A percentile compares a stretch with the other conserved stretches of the same genome.
These are phyloP conservation scores for Neoboletus magnificus DNA, from an alignment of 768 basidiomycete genomes.

Conservation along the genomic window DNA sequence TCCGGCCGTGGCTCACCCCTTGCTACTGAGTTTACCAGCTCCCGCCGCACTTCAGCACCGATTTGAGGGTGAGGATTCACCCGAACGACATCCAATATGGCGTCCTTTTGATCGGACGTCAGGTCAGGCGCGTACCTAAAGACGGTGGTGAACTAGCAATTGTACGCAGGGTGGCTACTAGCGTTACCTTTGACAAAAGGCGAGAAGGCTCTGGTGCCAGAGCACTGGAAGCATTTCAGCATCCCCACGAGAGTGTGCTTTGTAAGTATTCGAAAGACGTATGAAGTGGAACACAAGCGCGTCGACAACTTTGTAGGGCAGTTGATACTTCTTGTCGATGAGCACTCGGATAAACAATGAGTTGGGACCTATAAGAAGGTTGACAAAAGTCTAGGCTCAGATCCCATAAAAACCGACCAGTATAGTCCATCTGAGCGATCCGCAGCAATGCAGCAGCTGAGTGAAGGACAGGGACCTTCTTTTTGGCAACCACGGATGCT, in stretches of 20 bases:
- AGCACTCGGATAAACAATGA: conserved; percentile 96
- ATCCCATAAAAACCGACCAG: conserved; percentile 48
- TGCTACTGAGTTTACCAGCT: conserved; percentile 82
- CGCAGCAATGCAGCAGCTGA: conserved; percentile 92
- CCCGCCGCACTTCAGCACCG: conserved; percentile 83
- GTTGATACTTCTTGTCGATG: conserved; percentile 95
- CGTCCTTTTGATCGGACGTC: conserved; percentile 96
- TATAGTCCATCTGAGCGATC: conserved; percentile 95
- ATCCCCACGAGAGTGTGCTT: conserved; percentile 65
- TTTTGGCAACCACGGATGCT: conserved; percentile 85
- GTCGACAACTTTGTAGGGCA: conserved; percentile 97
- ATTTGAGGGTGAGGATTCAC: conserved; percentile 86
- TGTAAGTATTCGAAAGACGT: conserved; percentile 88
- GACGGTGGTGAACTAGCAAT: not conserved
- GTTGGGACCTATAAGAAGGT: conserved; percentile 60
- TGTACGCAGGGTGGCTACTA: not conserved
- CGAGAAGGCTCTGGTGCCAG: conserved; percentile 96
- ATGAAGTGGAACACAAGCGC: conserved; percentile 98
- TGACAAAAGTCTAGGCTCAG: not conserved
- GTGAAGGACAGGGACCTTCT: conserved; percentile 94
- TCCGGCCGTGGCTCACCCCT: conserved; percentile 75
- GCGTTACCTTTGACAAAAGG: conserved; percentile 84
- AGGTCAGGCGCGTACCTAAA: conserved; percentile 87
- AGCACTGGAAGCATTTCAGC: conserved; percentile 87
- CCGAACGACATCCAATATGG: conserved; percentile 88